A percentile compares a stretch with the other conserved stretches of the same genome.
Conservation (phyloP, 495 filamentous ascomycete genomes). For the Cryomyces minteri region DNA sequence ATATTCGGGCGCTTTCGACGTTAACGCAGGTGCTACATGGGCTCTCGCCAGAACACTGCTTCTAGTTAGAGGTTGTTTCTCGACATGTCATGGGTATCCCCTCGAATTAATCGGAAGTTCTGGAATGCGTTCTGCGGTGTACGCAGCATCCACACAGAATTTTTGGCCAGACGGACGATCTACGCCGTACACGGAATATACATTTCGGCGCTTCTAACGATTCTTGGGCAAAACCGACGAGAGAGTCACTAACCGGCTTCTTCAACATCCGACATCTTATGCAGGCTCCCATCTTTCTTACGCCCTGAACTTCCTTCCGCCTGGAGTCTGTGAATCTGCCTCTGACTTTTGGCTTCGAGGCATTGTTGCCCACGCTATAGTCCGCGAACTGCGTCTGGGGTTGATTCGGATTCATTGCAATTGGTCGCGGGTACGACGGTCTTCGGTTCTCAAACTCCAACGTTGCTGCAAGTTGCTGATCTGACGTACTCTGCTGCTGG, state of each 20-base stretch:
- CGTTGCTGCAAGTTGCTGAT: neutral
- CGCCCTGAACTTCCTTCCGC: conserved; percentile 62
- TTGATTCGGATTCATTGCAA: conserved; percentile 35
- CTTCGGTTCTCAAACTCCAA: neutral
- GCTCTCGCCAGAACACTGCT: conserved; percentile 49
- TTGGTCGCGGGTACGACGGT: conserved; percentile 29
- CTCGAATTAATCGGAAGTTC: too few relatives aligned
- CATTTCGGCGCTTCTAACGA: neutral
- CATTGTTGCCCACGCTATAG: conserved; percentile 25
- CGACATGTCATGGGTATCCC: too few relatives aligned
- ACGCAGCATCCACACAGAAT: too few relatives aligned
- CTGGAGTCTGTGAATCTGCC: conserved; percentile 48
- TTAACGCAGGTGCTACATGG: conserved; percentile 67
- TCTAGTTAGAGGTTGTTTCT: neutral
- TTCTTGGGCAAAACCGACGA: neutral
- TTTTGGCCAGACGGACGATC: too few relatives aligned
- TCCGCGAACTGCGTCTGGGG: conserved; percentile 37
- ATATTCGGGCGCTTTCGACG: conserved; percentile 59
- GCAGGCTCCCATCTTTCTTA: conserved; percentile 66
- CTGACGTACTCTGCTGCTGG: conserved; percentile 15
- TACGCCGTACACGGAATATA: too few relatives aligned
- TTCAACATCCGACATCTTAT: conserved; percentile 74
- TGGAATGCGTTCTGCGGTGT: too few relatives aligned
- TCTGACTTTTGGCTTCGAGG: conserved; percentile 36
- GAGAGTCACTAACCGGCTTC: conserved; percentile 38